Evolutionary conservation across 345 rosid genomes (phyloP), one percentile per base, ranked within the genome.

Genomic region (Sonneratia caseolaris): DNA sequence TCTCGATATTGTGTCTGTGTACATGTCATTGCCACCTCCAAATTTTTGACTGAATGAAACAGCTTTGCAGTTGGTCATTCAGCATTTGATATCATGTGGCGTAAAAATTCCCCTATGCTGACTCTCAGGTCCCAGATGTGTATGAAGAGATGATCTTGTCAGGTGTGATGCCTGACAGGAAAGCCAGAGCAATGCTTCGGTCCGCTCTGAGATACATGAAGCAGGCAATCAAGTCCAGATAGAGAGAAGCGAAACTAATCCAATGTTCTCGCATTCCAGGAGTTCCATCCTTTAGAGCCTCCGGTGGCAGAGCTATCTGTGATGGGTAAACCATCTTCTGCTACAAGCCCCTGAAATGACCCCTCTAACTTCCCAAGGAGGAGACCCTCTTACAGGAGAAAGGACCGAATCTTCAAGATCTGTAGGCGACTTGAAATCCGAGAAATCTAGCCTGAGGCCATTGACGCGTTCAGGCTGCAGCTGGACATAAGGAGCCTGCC

Each of bases 111-210:
- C 22, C 18, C 22, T 42, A 4, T 42, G 71, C 56, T 62, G 61
- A 53, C 35, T 76, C 82, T 79, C 84, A 95, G 99, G 99, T 95
- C 64, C 97, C 99, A 0, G 76, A 80, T 70, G 94, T 95, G 66
- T 95, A 90, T 35, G 96, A 92, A 76, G 99, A 95, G 82, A 90
- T 95, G 99, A 86, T 90, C 69, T 62, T 82, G 85, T 82, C 89
- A 47, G 99, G 97, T 9, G 89, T 91, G 85, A 86, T 78, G 78
- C 97, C 99, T 18, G 99, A 95, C 74, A 84, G 87, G 72, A 95
- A 92, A 83, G 96, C 99, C 68, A 85, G 96, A 83, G 92, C 91
- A 40, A 95, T 95, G 99, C 76, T 95, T 66, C 92, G 99, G 36
- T 90, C 97, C 76, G 99, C 96, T 77, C 81, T 95, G 68, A 89